phyloP scores from a whole-genome alignment of 306 rosid genomes.

The Prunus salicina region DNA sequence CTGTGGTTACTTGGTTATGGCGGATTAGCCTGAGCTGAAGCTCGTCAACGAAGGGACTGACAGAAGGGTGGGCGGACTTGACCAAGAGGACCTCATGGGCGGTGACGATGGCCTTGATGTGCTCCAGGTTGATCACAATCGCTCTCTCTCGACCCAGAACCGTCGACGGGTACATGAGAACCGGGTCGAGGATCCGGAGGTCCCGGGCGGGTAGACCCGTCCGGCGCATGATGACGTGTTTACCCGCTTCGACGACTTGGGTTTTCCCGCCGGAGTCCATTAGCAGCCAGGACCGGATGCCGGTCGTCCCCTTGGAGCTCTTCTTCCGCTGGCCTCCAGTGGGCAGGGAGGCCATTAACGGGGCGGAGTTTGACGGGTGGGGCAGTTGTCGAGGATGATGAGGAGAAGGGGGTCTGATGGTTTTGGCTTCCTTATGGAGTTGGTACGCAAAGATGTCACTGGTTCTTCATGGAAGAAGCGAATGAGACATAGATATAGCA shows the following conservation, averaged over 20 bases:
- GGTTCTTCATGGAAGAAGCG: no score
- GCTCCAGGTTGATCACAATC: slow-evolving; percentile 82
- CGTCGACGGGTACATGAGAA: slow-evolving; percentile 64
- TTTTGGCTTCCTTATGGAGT: no score
- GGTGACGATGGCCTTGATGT: slow-evolving; percentile 89
- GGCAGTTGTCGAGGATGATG: neutral
- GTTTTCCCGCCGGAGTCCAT: slow-evolving; percentile 57
- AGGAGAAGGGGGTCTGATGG: slow-evolving; percentile 21
- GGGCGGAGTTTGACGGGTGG: slow-evolving; percentile 20
- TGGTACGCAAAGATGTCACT: no score
- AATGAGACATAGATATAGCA: no score
- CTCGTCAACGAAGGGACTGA: slow-evolving; percentile 75
- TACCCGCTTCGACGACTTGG: slow-evolving; percentile 79
- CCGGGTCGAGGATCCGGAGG: slow-evolving; percentile 82
- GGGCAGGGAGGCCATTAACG: neutral
- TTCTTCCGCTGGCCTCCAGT: slow-evolving; percentile 49
- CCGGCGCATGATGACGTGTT: slow-evolving; percentile 87
- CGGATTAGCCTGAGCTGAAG: slow-evolving; percentile 62
- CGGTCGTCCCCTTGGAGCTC: neutral
- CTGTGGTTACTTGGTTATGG: slow-evolving; percentile 50
- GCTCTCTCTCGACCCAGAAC: slow-evolving; percentile 81
- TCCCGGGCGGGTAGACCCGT: slow-evolving; percentile 93
- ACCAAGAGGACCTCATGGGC: slow-evolving; percentile 83
- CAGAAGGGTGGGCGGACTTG: slow-evolving; percentile 84
- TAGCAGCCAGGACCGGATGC: slow-evolving; percentile 51